Conservation (phyloP, 441 rosid species). For the Pelargonium australe region DNA sequence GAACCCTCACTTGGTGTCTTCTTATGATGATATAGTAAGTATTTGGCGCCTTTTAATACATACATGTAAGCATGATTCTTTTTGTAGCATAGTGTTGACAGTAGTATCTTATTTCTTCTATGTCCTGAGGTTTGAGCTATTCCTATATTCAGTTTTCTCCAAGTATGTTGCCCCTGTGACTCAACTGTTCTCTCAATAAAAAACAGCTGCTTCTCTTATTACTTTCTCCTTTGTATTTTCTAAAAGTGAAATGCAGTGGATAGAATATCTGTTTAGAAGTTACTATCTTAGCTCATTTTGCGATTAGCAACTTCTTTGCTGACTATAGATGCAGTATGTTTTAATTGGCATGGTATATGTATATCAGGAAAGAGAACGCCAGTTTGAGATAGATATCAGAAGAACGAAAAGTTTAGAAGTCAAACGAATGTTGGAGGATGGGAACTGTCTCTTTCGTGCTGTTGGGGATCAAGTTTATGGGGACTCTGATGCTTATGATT, state of each 20-base stretch:
- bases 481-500: slow-evolving; percentile 71
- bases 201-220: too few species aligned
- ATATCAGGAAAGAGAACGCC: slow-evolving; percentile 82
- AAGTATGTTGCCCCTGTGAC: not conserved
- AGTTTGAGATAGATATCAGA: slow-evolving; percentile 78
- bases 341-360: slow-evolving; percentile 13
- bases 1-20: slow-evolving; percentile 54
- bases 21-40: slow-evolving; percentile 70
- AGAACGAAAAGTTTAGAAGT: slow-evolving; percentile 71
- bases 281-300: not conserved
- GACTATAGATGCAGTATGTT: not conserved
- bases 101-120: not conserved
- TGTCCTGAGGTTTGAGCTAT: not conserved
- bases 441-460: slow-evolving; percentile 96
- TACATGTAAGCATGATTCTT: too few species aligned
- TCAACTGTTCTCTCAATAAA: not conserved
- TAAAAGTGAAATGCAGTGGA: not conserved
- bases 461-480: slow-evolving; percentile 97
- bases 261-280: not conserved
- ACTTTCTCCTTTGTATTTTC: too few species aligned
- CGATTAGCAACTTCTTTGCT: not conserved
- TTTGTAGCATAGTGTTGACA: too few species aligned
- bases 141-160: not conserved
- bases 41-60: slow-evolving; percentile 2
- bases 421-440: slow-evolving; percentile 92